phyloP scores from a whole-genome alignment of 805 yeast genomes.

The Pichia phayaonensis region DNA sequence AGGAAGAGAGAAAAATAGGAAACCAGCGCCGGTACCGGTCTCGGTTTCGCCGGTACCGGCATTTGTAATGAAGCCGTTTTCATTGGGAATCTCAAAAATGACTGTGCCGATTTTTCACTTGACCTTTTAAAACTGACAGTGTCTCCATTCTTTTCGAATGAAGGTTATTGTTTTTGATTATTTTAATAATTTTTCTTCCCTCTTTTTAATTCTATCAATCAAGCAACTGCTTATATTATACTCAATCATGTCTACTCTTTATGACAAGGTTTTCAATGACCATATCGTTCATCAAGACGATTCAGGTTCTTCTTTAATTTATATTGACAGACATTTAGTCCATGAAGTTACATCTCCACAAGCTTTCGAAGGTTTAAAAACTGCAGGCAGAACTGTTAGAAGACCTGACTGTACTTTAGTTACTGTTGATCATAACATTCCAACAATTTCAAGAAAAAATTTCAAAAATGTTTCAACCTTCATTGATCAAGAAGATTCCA shows the following conservation, averaged over 20 bases:
- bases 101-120: not conserved
- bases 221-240: not conserved
- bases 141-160: not conserved
- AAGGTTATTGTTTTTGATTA: too few species aligned
- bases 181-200: not conserved
- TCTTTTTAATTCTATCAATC: not conserved
- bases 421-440: constrained; percentile 95
- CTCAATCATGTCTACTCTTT: constrained; percentile 51
- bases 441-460: constrained; percentile 78
- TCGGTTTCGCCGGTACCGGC: not conserved
- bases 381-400: constrained; percentile 84
- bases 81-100: not conserved
- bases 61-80: not conserved
- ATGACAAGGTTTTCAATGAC: constrained; percentile 94
- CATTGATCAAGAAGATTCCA: constrained; percentile 85
- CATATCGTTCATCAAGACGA: constrained; percentile 89
- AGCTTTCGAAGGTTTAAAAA: constrained; percentile 91
- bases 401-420: constrained; percentile 90
- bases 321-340: constrained; percentile 94
- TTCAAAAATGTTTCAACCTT: constrained; percentile 71
- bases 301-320: constrained; percentile 76
- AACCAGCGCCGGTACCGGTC: not conserved
- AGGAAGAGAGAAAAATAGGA: not conserved
- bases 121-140: not conserved
- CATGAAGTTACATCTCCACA: constrained; percentile 99